These are phyloP conservation scores for Funneliformis mosseae DNA, from an alignment of 192 early-diverging fungal genomes.

Conservation along the genomic window DNA sequence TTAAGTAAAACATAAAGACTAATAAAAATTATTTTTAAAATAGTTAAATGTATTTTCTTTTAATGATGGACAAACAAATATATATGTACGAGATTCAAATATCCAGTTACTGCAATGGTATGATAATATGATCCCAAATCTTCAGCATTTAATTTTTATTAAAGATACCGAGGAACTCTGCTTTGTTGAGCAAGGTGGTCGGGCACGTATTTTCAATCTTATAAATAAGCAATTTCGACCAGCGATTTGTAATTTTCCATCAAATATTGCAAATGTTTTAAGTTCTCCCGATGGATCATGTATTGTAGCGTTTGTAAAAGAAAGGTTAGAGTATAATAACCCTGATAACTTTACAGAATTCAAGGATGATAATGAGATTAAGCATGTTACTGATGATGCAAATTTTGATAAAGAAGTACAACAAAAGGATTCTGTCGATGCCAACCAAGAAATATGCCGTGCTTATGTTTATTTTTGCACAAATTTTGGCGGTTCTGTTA, in stretches of 20 bases:
- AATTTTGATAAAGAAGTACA: background rate
- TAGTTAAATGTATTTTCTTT: slow-evolving; percentile 11
- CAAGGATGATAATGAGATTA: too few species aligned
- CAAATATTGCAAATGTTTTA: background rate
- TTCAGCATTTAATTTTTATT: slow-evolving; percentile 23
- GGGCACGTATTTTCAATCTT: slow-evolving; percentile 3
- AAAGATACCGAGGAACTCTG: slow-evolving; percentile 23
- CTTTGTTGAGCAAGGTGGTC: slow-evolving; percentile 26
- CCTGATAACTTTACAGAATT: background rate
- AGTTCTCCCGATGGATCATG: slow-evolving; percentile 26
- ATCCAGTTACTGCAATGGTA: slow-evolving; percentile 14
- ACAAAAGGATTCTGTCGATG: background rate
- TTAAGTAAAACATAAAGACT: background rate
- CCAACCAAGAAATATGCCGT: background rate
- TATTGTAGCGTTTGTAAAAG: slow-evolving; percentile 13
- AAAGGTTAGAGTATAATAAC: background rate
- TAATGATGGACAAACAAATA: background rate
- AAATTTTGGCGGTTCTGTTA: background rate
- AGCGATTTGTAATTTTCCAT: slow-evolving; percentile 13
- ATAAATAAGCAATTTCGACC: background rate
- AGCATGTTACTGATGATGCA: too few species aligned
- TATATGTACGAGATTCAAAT: background rate
- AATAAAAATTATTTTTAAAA: background rate
- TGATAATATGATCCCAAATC: background rate
- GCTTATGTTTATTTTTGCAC: background rate